A percentile compares a stretch with the other conserved stretches of the same genome.
phyloP scores from a whole-genome alignment of 2,329 filamentous ascomycete genomes.

The Fusarium citri region DNA sequence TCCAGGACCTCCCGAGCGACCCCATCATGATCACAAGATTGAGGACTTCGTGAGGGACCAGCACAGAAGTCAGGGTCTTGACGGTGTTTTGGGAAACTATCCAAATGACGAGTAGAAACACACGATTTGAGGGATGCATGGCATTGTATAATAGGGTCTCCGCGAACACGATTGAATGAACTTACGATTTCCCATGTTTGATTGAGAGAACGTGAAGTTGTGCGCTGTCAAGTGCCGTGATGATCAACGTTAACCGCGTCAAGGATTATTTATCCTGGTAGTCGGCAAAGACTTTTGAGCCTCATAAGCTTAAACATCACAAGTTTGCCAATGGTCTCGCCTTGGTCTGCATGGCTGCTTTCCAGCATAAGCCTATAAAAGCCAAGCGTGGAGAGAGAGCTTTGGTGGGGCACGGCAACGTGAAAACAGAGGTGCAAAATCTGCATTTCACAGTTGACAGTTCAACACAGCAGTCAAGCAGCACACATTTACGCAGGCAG shows the following conservation, averaged over 20 bases:
- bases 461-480: not conserved
- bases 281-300: not conserved
- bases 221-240: not conserved
- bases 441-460: not conserved
- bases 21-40: slow-evolving; percentile 61
- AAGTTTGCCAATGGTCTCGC: not conserved
- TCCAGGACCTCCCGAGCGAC: slow-evolving; percentile 56
- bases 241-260: not conserved
- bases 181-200: slow-evolving; percentile 8
- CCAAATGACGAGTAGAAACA: slow-evolving; percentile 35
- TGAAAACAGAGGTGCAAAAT: not conserved
- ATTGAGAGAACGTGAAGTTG: not conserved
- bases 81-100: slow-evolving; percentile 40
- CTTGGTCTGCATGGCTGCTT: not conserved
- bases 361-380: rapidly evolving
- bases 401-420: rapidly evolving
- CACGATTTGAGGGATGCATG: no score
- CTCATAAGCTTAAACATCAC: not conserved
- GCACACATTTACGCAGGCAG: not conserved
- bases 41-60: slow-evolving; percentile 66
- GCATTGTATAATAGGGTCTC: slow-evolving; percentile 9
- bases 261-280: not conserved
- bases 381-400: not conserved
- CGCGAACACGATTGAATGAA: slow-evolving; percentile 16
- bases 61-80: slow-evolving; percentile 58